Base-by-base conservation (phyloP, 352 stramenopile species). In the Peronospora tabacina region DNA sequence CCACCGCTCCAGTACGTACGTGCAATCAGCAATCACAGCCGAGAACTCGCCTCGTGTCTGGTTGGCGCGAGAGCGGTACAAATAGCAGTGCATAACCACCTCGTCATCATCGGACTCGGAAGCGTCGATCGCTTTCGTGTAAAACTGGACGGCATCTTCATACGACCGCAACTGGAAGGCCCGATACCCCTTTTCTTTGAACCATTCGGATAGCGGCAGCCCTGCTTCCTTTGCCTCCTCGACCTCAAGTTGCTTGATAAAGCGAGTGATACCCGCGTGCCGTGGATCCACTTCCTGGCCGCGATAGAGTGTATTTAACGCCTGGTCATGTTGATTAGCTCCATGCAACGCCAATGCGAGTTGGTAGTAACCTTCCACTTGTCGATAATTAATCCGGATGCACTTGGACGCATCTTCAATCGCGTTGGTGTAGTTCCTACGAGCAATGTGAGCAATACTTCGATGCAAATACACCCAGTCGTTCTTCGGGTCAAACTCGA, bases 141-240 rank as follows among this genome's bases (percentile, higher is more conserved):
- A 97, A 48, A 95, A 96, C 19, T 71, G 81, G 53, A 97, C 94
- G 20, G 90, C 90, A 32, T 89, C 63, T 17, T 74, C 70, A 50
- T 95, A 97, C 38, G 93, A 81, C 10, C 85, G 80, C 20, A 74
- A 45, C 63, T 96, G 91, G 67, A 97, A 97, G 28, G 88, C 91
- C 8, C 75, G 70, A 57, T 97, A 97, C 19, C 90, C 90, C 69
- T 95, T 72, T 42, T 74, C 60, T 42, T 82, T 82, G 54, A 77
- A 75, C 71, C 71, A 82, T 13, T 55, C 44, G 0, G 68, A 45
- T 4, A 80, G 40, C 15, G 52, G 40, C 13, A 78, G 53, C 9
- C 57, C 57, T 5, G 71, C 66, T 5, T 60, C 20, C 10, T 65
- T 68, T 0, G 71, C 66, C 34, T 76, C 60, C 44, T 77, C 61